Evolutionary conservation across 139 green algal species (phyloP).

Genomic region (Chlamydomonas schloesseri): DNA sequence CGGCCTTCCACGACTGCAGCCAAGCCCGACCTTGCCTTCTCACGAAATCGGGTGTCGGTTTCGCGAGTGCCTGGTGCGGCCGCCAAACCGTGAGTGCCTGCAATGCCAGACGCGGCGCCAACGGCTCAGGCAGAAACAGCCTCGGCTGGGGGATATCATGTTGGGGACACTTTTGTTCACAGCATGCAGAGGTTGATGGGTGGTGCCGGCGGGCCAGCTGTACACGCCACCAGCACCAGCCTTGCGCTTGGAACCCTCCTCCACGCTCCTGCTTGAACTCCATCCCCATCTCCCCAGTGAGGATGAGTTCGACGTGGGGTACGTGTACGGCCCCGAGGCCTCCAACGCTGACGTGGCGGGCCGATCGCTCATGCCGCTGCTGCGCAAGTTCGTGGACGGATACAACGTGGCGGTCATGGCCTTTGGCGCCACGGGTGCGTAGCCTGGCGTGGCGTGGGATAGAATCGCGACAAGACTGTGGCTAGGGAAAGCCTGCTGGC

Average conservation of each 20-base stretch:
- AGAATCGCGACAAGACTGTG: too few species aligned
- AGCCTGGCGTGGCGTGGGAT: too few species aligned
- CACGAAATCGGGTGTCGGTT: constrained; percentile 58
- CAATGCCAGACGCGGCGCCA: background rate
- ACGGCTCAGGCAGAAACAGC: background rate
- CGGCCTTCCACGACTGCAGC: constrained; percentile 27
- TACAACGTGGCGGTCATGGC: constrained; percentile 67
- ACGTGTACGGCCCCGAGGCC: constrained; percentile 71
- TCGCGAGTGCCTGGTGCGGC: constrained; percentile 53
- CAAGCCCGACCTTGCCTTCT: constrained; percentile 58
- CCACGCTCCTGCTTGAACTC: background rate
- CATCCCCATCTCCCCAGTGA: constrained; percentile 56
- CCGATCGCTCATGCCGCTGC: constrained; percentile 61
- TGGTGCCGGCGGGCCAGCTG: too few species aligned
- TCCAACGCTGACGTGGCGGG: constrained; percentile 61
- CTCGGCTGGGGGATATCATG: background rate
- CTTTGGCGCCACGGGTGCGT: constrained; percentile 70
- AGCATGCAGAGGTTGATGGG: too few species aligned
- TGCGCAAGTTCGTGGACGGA: constrained; percentile 70
- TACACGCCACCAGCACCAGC: too few species aligned
- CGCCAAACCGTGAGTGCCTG: constrained; percentile 57
- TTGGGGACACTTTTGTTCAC: background rate
- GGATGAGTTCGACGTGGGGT: constrained; percentile 72
- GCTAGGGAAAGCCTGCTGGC: too few species aligned
- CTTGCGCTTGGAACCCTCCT: too few species aligned